Base-by-base conservation (phyloP, 2,329 filamentous ascomycete genomes). In the Pseudophaeomoniella oleicola region DNA sequence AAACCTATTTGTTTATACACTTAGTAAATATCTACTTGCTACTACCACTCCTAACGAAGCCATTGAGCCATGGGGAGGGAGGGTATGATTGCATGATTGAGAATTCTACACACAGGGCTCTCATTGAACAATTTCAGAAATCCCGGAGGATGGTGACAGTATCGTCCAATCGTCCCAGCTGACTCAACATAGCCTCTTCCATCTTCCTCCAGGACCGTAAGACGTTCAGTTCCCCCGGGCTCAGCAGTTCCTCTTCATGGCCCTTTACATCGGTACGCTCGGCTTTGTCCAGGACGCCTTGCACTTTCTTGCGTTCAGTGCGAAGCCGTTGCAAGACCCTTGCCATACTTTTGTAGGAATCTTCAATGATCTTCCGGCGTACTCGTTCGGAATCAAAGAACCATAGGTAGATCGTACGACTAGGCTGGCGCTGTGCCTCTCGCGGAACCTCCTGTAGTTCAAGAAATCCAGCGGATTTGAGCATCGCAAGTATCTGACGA, bases 401-500 rank as follows among this genome's bases (percentile, higher is more conserved):
- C 78, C 87, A 94, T 38, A 96, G 73, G 55, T 87, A 96, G 16
- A 94, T 71, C 0, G 86, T 93, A 36, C 85, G 76, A 43, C 78
- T 82, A 1, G 87, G 83, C 48, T 81, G 73, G 19, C 86, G 78
- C 42, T 78, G 79, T 45, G 80, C 80, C 50, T 96, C 88, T 45
- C 83, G 82, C 1, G 90, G 90, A 1, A 98, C 80, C 61, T 98
- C 90, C 56, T 98, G 90, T 4, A 93, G 75, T 46, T 96, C 85
- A 10, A 94, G 75, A 42, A 90, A 78, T 2, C 90, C 88, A 13
- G 77, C 76, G 55, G 85, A 78, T 47, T 93, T 83, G 70, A 98
- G 82, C 42, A 78, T 75, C 11, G 83, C 78, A 58, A 96, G 78
- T 43, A 86, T 81, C 39, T 79, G 76, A 33, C 90, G 83, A 16